phyloP scores from a whole-genome alignment of 1,284 basidiomycete species.

The Leccinum solheimii region DNA sequence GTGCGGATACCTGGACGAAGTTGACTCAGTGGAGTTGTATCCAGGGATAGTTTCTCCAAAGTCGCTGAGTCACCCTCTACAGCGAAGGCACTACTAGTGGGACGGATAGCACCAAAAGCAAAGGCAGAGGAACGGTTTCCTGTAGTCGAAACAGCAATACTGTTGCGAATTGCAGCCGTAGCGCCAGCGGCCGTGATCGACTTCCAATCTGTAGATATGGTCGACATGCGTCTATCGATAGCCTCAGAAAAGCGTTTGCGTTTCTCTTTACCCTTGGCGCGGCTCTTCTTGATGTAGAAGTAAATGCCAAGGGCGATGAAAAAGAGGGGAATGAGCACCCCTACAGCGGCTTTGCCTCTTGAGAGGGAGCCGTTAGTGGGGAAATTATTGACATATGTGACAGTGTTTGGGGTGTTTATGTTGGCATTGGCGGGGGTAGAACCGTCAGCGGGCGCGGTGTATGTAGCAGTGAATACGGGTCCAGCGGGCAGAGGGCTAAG shows the following conservation, averaged over 20 bases:
- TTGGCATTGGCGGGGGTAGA: conserved; percentile 45
- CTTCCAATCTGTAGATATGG: conserved; percentile 76
- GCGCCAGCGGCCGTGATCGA: conserved; percentile 72
- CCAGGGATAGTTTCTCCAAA: conserved; percentile 42
- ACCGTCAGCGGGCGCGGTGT: conserved; percentile 47
- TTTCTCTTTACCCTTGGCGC: conserved; percentile 58
- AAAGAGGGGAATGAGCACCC: conserved; percentile 72
- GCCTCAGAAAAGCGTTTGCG: conserved; percentile 67
- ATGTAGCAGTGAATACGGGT: conserved; percentile 72
- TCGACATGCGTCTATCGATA: conserved; percentile 82
- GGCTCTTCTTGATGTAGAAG: conserved; percentile 59
- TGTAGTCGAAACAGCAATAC: conserved; percentile 53
- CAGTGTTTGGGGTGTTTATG: conserved; percentile 36
- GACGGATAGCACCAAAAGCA: conserved; percentile 57
- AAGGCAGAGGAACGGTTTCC: conserved; percentile 50
- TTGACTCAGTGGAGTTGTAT: conserved; percentile 49
- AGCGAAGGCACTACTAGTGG: conserved; percentile 44
- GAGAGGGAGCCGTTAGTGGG: conserved; percentile 42
- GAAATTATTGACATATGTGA: conserved; percentile 40
- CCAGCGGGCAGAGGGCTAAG: conserved; percentile 61
- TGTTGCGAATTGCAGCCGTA: conserved; percentile 67
- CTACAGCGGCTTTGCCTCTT: conserved; percentile 75
- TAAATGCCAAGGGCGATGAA: conserved; percentile 48
- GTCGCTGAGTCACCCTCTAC: conserved; percentile 42
- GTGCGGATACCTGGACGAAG: conserved; percentile 51